Evolutionary conservation across 345 rosid genomes (phyloP), one percentile per base, ranked within the genome.

Genomic region (Salix suchowensis): DNA sequence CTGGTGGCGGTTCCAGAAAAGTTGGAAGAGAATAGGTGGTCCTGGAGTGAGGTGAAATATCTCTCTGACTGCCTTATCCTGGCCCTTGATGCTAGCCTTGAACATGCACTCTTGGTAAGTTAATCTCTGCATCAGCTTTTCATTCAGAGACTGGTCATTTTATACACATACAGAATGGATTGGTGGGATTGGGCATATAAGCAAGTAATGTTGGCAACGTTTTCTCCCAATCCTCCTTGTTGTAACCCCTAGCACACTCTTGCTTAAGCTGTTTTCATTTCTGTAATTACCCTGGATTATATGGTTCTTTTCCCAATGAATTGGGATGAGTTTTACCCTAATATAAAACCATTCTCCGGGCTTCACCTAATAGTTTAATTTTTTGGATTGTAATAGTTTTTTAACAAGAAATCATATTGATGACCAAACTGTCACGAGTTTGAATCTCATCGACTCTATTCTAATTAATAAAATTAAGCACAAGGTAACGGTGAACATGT

Each of bases 1-100:
- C 77, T 92, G 3, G 79, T 82, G 75, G 85, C 77, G 60, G 82
- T 80, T 78, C 92, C 93, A 34, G 91, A 91, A 76, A 87, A 74
- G 68, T 85, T 86, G 75, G 72, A 85, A 18, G 97, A 93, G 67
- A 91, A 88, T 71, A 86, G 84, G 74, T 96, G 98, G 99, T 90
- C 97, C 69, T 96, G 99, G 99, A 75, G 75, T 65, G 94, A 91
- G 80, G 94, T 91, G 79, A 93, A 93, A 87, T 78, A 80, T 85
- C 92, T 93, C 50, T 91, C 99, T 66, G 83, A 84, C 79, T 83
- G 89, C 80, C 92, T 96, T 82, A 88, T 96, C 78, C 86, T 91
- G 70, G 97, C 97, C 80, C 99, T 96, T 77, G 98, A 96, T 88
- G 98, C 98, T 65, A 92, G 98, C 87, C 84, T 96, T 69, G 98